Percentiles rank a stretch among this genome's conserved stretches.
phyloP scores from a whole-genome alignment of 1,139 yeast genomes.

The Hansenula sp. region DNA sequence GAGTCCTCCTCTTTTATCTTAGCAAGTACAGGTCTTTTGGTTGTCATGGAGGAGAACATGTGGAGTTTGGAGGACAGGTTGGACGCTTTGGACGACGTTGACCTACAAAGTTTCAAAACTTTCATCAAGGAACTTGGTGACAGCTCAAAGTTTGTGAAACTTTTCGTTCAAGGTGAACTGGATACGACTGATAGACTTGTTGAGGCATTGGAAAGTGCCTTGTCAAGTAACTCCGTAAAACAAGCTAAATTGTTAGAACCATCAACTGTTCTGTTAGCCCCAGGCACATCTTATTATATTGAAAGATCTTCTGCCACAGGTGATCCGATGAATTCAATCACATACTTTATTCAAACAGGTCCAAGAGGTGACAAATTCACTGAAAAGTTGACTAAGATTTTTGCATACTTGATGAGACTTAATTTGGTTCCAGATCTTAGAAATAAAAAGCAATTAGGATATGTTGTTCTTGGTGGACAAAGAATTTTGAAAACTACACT shows the following conservation, averaged over 20 bases:
- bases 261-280: constrained; percentile 33
- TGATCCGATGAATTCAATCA: constrained; percentile 48
- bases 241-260: constrained; percentile 20
- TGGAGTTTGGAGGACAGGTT: constrained; percentile 49
- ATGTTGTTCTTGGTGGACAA: constrained; percentile 51
- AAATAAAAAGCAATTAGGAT: constrained; percentile 53
- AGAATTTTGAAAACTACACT: constrained; percentile 44
- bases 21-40: constrained; percentile 42
- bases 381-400: constrained; percentile 38
- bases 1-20: constrained; percentile 38
- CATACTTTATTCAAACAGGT: constrained; percentile 55
- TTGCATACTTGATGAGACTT: constrained; percentile 40
- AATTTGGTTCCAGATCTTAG: constrained; percentile 44
- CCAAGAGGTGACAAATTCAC: constrained; percentile 29
- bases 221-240: constrained; percentile 7
- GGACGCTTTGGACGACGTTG: constrained; percentile 55
- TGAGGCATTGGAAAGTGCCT: constrained; percentile 14
- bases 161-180: constrained; percentile 50
- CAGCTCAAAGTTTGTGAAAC: constrained; percentile 30
- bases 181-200: constrained; percentile 23
- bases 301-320: constrained; percentile 29
- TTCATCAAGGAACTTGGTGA: constrained; percentile 26
- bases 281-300: constrained; percentile 33
- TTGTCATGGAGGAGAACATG: constrained; percentile 49
- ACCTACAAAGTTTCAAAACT: constrained; percentile 33